A percentile compares a stretch with the other conserved stretches of the same genome.
Evolutionary conservation across 345 rosid species (phyloP).

Genomic region (Aethionema arabicum): DNA sequence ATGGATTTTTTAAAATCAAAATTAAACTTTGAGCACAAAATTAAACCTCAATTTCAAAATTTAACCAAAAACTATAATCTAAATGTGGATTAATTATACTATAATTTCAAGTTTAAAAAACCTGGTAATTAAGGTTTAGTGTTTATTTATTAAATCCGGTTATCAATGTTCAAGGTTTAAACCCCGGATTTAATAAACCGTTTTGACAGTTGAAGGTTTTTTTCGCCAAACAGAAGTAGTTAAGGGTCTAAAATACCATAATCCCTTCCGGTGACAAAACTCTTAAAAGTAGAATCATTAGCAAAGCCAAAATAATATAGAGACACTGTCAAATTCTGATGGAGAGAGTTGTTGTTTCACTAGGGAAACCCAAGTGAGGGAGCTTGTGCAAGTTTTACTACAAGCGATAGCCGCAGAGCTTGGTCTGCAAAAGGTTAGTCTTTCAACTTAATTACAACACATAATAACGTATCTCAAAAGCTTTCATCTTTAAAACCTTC

Average conservation of each 20-base stretch:
- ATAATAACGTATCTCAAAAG: slow-evolving; percentile 12
- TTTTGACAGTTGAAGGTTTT: too few species aligned
- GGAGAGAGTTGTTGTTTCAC: slow-evolving; percentile 18
- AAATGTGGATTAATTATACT: too few species aligned
- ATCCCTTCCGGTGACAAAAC: slow-evolving; percentile 2
- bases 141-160: not conserved
- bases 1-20: too few species aligned
- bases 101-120: too few species aligned
- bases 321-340: slow-evolving; percentile 1
- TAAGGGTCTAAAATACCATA: not conserved
- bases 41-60: too few species aligned
- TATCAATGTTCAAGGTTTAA: too few species aligned
- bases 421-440: slow-evolving; percentile 54
- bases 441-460: slow-evolving; percentile 31
- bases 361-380: slow-evolving; percentile 87
- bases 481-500: slow-evolving; percentile 3
- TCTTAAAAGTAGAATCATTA: not conserved
- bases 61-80: too few species aligned
- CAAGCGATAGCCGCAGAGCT: slow-evolving; percentile 64
- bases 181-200: too few species aligned
- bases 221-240: too few species aligned
- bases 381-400: slow-evolving; percentile 66
- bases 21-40: too few species aligned
- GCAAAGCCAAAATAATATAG: too few species aligned
- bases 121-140: not conserved